Base-by-base conservation (phyloP, 2,329 filamentous ascomycete species). In the Talaromyces atroroseus region DNA sequence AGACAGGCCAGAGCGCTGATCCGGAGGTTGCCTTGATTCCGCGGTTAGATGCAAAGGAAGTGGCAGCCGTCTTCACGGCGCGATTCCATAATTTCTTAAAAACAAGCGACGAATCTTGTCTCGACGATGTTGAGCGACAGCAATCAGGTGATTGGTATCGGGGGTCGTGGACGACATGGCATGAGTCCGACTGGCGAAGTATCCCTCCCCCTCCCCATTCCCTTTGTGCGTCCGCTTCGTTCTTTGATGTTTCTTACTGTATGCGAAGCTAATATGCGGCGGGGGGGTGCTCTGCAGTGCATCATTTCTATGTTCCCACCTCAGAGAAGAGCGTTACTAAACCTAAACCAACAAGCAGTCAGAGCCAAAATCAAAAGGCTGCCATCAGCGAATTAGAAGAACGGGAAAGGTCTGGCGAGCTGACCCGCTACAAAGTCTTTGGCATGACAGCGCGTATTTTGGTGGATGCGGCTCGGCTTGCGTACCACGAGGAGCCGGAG, bases 401-500 rank as follows among this genome's bases (percentile, higher is more conserved):
- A 60, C 76, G 76, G 59, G 74, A 80, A 58, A 70, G 73, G 11
- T 67, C 72, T 3, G 76, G 77, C 2, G 66, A 70, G 10, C 62
- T 80, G 46, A 75, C 75, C 44, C 78, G 88, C 38, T 96, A 94
- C 73, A 85, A 88, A 63, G 91, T 97, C 4, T 96, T 92, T 82
- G 92, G 92, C 16, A 92, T 97, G 90, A 97, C 92, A 53, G 92
- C 90, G 2, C 79, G 90, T 52, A 92, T 97, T 54, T 71, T 96
- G 54, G 89, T 96, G 5, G 92, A 97, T 73, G 87, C 88, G 4
- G 92, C 92, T 34, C 80, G 89, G 60, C 80, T 95, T 18, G 92
- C 92, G 20, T 97, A 94, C 69, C 87, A 75, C 2, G 82, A 88
- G 73, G 84, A 89, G 68, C 92, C 92, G 3, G 87, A 90, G 68